Base-by-base conservation (phyloP, 768 basidiomycete genomes). In the Rhodotorula kratochvilovae region DNA sequence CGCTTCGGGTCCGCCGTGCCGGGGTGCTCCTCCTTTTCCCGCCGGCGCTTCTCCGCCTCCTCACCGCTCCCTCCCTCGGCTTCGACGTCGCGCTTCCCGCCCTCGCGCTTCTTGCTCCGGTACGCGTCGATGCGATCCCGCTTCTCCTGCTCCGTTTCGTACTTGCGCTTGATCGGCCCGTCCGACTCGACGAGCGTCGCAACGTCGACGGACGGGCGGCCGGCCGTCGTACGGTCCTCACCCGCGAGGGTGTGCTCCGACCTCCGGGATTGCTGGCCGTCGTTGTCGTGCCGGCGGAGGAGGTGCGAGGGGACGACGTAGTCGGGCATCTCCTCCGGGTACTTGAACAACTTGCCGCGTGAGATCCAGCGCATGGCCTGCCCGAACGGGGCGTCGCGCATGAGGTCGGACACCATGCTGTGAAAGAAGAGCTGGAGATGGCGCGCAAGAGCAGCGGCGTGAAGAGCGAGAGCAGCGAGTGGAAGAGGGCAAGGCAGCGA, bases 381-480 rank as follows among this genome's bases (percentile, higher is more conserved):
- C 1, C 77, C 77, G 29, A 71, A 27, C 17, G 62, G 67, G 15
- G 73, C 66, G 33, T 76, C 77, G 43, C 77, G 72, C 29, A 78
- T n/a, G 31, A 76, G 21, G 36, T 68, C 63, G 45, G 59, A 27
- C 56, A 61, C 62, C 53, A 51, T 62, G 29, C 23, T 50, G 48
- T 7, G 10, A 8, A 5, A 2, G 11, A 23, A 25, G 48, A 23
- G 10, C 25, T 23, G 25, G 23, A 23, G 23, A 50, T 7, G 2
- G 7, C 19, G 46, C 19, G 19, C 48, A 23, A 50, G 48, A 42
- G 42, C 8, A 16, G 16, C 10, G 42, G 42, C n/a, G n/a, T n/a
- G n/a, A n/a, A n/a, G n/a, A n/a, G n/a, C n/a, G n/a, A n/a, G n/a
- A 42, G 42, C 16, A 10, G 42, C 42, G 42, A 8, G 42, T 10